Base-by-base conservation (phyloP, 1,284 basidiomycete genomes). In the Ganoderma lucidum region DNA sequence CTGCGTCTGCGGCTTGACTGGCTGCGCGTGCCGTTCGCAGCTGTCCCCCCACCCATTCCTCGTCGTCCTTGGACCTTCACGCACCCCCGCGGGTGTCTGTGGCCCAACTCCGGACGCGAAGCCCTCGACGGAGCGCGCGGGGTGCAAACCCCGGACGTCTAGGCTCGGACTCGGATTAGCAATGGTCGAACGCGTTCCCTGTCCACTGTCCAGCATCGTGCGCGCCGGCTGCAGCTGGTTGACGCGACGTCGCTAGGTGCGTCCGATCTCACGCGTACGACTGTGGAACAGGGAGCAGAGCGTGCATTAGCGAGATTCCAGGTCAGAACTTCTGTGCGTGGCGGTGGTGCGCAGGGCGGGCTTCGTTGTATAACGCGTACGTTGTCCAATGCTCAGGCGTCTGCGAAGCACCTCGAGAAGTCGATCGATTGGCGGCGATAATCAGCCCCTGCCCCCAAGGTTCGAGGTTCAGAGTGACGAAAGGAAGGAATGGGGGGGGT, bases 291-390 rank as follows among this genome's bases (percentile, higher is more conserved):
- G 10, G 10, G 23, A 35, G 1, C 35, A 35, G 35, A 35, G 23
- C 3, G 39, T 51, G 23, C 48, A 10, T 28, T 23, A 42, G 62
- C 45, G 62, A 64, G 48, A 53, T 64, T 64, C 51, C 63, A 37
- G 32, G 63, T 64, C 56, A 65, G 64, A 65, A 44, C 12, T 44
- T 65, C 62, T 30, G 19, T 48, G 48, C 48, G 63, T 64, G 63
- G 63, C 63, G 23, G 63, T 55, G 63, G 53, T 63, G 48, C 35
- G 62, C 32, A 53, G 35, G 35, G 41, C 60, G 28, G 28, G 44
- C 44, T 63, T 45, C 62, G 35, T 28, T 59, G 41, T 42, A 61
- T 28, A 28, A 28, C 23, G n/a, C 5, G 48, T 28, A 51, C 48
- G 48, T 51, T 28, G 48, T 51, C 59, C n/a, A 5, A 8, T 35